These are phyloP conservation scores for Quercus variabilis DNA, from an alignment of 306 rosid genomes.

Conservation along the genomic window DNA sequence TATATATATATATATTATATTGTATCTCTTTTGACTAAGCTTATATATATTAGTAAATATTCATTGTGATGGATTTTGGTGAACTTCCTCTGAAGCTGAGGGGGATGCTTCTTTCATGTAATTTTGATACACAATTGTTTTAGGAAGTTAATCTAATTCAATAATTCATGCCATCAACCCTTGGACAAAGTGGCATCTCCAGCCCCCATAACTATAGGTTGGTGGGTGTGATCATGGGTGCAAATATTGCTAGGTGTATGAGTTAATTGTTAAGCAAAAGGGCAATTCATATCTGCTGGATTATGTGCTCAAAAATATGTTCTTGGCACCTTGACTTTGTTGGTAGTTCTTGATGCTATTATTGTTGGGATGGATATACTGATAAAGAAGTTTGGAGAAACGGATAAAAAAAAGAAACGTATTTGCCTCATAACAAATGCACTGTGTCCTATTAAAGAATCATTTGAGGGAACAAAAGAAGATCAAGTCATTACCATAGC, in stretches of 20 bases:
- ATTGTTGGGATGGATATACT: conserved; percentile 93
- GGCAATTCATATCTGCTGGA: background rate
- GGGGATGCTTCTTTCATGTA: no score
- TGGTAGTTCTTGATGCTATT: conserved; percentile 84
- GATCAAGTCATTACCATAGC: conserved; percentile 79
- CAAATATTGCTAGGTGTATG: background rate
- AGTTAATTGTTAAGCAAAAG: background rate
- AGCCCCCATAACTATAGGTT: background rate
- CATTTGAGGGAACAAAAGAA: conserved; percentile 80
- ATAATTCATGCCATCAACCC: no score
- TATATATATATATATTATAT: background rate
- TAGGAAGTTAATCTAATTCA: no score
- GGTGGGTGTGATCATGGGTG: background rate
- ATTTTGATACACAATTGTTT: no score
- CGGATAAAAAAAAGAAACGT: conserved; percentile 76
- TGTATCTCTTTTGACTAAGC: background rate
- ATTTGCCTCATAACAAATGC: conserved; percentile 84
- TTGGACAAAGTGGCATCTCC: no score
- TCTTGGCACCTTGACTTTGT: conserved; percentile 57
- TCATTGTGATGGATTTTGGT: background rate
- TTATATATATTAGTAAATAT: background rate
- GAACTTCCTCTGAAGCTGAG: background rate
- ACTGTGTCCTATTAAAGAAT: conserved; percentile 55
- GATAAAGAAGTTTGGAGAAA: conserved; percentile 72
- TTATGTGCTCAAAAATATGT: conserved; percentile 5